Evolutionary conservation across 1,284 basidiomycete genomes (phyloP).

Genomic region (Dichomitus squalens): DNA sequence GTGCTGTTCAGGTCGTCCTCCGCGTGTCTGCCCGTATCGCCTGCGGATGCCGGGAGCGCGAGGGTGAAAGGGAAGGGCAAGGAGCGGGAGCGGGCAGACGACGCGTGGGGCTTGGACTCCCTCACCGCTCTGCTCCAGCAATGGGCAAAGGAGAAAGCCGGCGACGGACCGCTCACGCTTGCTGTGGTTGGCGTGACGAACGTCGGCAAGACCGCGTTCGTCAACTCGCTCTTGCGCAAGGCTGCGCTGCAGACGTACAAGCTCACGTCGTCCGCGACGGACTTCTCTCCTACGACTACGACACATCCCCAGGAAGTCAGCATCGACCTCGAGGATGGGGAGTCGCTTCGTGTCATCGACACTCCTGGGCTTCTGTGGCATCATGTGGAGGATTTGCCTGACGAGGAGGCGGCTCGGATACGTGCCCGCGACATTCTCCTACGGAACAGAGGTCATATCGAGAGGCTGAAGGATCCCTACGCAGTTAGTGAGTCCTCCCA

Average conservation of each 20-base stretch:
- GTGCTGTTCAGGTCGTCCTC: slow-evolving; percentile 82
- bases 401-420: slow-evolving; percentile 45
- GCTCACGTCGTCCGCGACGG: slow-evolving; percentile 47
- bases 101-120: slow-evolving; percentile 60
- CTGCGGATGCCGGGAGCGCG: slow-evolving; percentile 29
- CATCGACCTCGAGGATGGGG: slow-evolving; percentile 43
- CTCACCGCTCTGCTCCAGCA: slow-evolving; percentile 48
- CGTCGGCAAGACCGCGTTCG: slow-evolving; percentile 83
- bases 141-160: slow-evolving; percentile 49
- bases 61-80: slow-evolving; percentile 41
- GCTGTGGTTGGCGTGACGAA: slow-evolving; percentile 80
- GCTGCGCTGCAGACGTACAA: slow-evolving; percentile 66
- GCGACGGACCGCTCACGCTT: slow-evolving; percentile 53
- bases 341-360: slow-evolving; percentile 70
- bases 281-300: slow-evolving; percentile 68
- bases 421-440: slow-evolving; percentile 75
- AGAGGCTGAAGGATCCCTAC: slow-evolving; percentile 85
- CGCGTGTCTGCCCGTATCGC: slow-evolving; percentile 55
- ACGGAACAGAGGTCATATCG: slow-evolving; percentile 84
- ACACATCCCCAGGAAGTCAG: slow-evolving; percentile 66
- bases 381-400: slow-evolving; percentile 41
- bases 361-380: slow-evolving; percentile 81
- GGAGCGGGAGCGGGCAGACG: slow-evolving; percentile 46
- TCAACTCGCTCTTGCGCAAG: slow-evolving; percentile 72
- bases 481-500: slow-evolving; percentile 60